These are phyloP conservation scores for Pinus taeda DNA, from an alignment of 75 land plant genomes.

Conservation along the genomic window DNA sequence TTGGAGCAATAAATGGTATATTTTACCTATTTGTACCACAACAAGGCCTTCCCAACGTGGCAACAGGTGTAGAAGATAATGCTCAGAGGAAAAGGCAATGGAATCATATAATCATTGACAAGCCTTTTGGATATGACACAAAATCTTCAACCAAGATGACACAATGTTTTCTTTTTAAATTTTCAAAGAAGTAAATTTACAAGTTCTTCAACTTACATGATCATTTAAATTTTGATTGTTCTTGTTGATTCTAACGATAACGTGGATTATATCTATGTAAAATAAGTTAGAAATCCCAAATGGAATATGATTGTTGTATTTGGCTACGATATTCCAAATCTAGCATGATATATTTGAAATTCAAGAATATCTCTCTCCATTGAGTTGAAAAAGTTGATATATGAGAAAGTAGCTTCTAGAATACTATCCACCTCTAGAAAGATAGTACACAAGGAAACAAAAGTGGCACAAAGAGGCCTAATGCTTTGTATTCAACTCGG, in stretches of 20 bases:
- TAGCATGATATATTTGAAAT: background rate
- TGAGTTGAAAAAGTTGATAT: background rate
- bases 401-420: background rate
- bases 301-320: background rate
- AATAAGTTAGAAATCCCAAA: background rate
- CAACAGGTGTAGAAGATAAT: slow-evolving; percentile 29
- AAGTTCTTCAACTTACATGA: slow-evolving; percentile 25
- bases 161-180: slow-evolving; percentile 27
- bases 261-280: background rate
- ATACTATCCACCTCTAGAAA: too few relatives aligned
- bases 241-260: background rate
- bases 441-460: too few relatives aligned
- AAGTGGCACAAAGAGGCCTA: too few relatives aligned
- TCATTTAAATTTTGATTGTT: background rate
- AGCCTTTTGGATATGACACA: slow-evolving; percentile 63
- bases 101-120: slow-evolving; percentile 72
- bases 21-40: slow-evolving; percentile 82
- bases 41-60: slow-evolving; percentile 58
- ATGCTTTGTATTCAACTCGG: too few relatives aligned
- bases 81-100: slow-evolving; percentile 58
- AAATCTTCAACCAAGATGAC: slow-evolving; percentile 43
- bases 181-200: slow-evolving; percentile 53
- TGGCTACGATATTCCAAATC: background rate
- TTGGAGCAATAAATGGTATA: slow-evolving; percentile 48
- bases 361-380: background rate